A percentile compares a stretch with the other conserved stretches of the same genome.
phyloP scores from a whole-genome alignment of 2,329 filamentous ascomycete species.

The Metarhizium brunneum region DNA sequence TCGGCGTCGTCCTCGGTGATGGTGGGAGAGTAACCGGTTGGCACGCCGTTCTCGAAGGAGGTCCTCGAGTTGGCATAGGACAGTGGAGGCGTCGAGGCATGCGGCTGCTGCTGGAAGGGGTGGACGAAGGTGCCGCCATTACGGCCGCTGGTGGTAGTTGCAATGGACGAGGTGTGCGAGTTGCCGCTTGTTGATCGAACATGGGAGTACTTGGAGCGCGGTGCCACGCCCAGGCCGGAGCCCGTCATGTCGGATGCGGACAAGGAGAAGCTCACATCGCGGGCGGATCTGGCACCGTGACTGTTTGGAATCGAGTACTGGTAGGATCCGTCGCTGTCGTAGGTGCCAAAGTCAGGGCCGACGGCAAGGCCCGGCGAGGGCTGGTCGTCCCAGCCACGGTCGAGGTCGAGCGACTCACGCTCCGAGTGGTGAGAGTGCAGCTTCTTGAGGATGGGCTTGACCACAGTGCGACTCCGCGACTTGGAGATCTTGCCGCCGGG shows the following conservation, averaged over 20 bases:
- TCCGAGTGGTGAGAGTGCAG: conserved; percentile 36
- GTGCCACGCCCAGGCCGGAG: conserved; percentile 4
- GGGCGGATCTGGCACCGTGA: conserved; percentile 8
- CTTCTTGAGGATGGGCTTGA: conserved; percentile 57
- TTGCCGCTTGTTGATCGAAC: conserved; percentile 48
- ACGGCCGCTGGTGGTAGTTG: conserved; percentile 41
- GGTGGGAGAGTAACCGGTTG: conserved; percentile 37
- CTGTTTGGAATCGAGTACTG: conserved; percentile 9
- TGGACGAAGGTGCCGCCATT: conserved; percentile 47
- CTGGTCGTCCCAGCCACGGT: conserved; percentile 51
- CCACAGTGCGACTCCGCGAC: conserved; percentile 35
- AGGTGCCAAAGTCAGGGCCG: conserved; percentile 15
- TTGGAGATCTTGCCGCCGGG: conserved; percentile 29
- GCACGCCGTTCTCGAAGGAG: conserved; percentile 34
- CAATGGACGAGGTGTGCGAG: conserved; percentile 43
- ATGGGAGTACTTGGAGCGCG: conserved; percentile 37
- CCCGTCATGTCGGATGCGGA: conserved; percentile 23
- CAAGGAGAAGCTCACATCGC: conserved; percentile 40
- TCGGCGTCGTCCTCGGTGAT: conserved; percentile 45
- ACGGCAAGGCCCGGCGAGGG: conserved; percentile 10
- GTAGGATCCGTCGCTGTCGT: conserved; percentile 16
- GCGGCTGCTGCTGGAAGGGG: conserved; percentile 55
- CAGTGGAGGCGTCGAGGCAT: conserved; percentile 49
- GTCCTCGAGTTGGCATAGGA: conserved; percentile 48
- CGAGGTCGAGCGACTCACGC: conserved; percentile 51